Percentiles rank a stretch among this genome's conserved stretches.
These are phyloP conservation scores for Tylopilus sp. DNA, from an alignment of 768 basidiomycete genomes.

Conservation along the genomic window DNA sequence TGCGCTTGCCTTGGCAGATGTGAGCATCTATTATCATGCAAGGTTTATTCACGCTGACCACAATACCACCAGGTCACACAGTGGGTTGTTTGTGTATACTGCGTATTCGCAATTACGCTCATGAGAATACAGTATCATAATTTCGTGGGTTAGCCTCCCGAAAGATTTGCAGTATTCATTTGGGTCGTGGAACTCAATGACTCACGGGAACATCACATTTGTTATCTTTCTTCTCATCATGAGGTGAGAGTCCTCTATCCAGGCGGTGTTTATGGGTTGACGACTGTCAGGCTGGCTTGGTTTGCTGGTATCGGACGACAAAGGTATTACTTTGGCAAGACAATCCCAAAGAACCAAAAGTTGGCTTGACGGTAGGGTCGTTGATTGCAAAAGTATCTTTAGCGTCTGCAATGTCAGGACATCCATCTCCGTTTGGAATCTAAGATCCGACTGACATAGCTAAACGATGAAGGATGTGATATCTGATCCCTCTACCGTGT, in stretches of 20 bases:
- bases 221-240: slow-evolving; percentile 52
- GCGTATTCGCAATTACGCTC: not conserved
- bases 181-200: slow-evolving; percentile 63
- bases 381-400: not conserved
- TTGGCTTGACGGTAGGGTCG: slow-evolving; percentile 2
- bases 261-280: slow-evolving; percentile 3
- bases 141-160: slow-evolving; percentile 58
- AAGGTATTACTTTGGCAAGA: slow-evolving; percentile 38
- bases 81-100: slow-evolving; percentile 36
- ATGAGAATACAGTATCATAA: slow-evolving; percentile 45
- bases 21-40: slow-evolving; percentile 32
- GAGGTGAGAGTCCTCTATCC: slow-evolving; percentile 39
- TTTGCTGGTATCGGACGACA: slow-evolving; percentile 49
- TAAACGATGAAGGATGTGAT: not conserved
- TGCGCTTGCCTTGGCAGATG: slow-evolving; percentile 69
- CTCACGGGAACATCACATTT: slow-evolving; percentile 74
- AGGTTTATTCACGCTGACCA: not conserved
- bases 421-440: not conserved
- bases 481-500: slow-evolving; percentile 1
- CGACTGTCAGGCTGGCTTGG: slow-evolving; percentile 46
- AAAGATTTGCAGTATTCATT: slow-evolving; percentile 47
- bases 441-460: not conserved
- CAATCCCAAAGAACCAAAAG: slow-evolving; percentile 10
- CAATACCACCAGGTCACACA: slow-evolving; percentile 48
- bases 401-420: not conserved